Evolutionary conservation across 768 basidiomycete genomes (phyloP), one percentile per base, ranked within the genome.

Genomic region (Lactarius hatsudake): DNA sequence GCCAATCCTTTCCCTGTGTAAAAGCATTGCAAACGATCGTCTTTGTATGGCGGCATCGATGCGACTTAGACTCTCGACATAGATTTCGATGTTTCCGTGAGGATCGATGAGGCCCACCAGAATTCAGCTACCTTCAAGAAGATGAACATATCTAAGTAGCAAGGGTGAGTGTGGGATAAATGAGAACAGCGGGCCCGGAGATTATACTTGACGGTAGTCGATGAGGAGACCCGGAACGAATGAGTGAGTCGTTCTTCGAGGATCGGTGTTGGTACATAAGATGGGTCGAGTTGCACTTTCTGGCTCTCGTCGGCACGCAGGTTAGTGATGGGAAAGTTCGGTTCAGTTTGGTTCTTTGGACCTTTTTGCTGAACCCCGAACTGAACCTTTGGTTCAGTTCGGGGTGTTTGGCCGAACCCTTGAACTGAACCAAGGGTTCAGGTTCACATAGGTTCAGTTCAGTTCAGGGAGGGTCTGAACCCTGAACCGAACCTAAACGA

Each of bases 1-100:
- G 0, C 83, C 86, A 9, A 86, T 78, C 71, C 82, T 85, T 60
- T 82, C 80, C 9, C 76, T 78, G 62, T 80, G 77, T n/a, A 87
- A 72, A 0, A 34, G 54, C 62, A 65, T 63, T 2, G 58, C 63
- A 28, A 12, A 23, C 8, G 61, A 48, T 10, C n/a, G 30, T 3
- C 30, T 57, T 18, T 40, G 34, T 43, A 69, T 65, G 13, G 68
- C 62, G 1, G 8, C 23, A 20, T 62, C 64, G 26, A 71, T 38
- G 3, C 45, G 53, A 15, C n/a, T 56, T 18, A 63, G 23, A 15
- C 62, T 38, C 20, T 71, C 68, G 1, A 70, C 42, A 56, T 66
- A 51, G 15, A 71, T 54, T 32, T 34, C 42, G 32, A 71, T 54
- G 13, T 69, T 63, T 28, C 65, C 64, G 0, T 36, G 54, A 20